These are phyloP conservation scores for Alternaria conjuncta DNA, from an alignment of 2,329 filamentous ascomycete genomes.

Conservation along the genomic window DNA sequence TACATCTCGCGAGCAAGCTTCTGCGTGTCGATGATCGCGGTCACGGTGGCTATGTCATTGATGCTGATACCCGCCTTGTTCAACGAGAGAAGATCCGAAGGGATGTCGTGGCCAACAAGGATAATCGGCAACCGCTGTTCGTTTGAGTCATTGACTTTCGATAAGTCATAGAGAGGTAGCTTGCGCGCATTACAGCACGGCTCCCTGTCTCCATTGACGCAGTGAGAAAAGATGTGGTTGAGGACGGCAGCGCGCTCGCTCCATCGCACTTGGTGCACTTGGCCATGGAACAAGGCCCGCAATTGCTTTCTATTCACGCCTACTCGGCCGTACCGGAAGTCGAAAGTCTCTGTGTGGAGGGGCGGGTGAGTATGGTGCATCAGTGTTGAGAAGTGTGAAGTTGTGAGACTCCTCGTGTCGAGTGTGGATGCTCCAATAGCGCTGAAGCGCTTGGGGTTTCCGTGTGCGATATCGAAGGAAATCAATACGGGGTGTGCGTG, in stretches of 20 bases:
- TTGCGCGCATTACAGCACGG: neutral
- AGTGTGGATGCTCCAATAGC: conserved; percentile 8
- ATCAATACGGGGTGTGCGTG: conserved; percentile 5
- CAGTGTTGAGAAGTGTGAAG: neutral
- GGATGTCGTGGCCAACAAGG: neutral
- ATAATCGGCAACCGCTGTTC: neutral
- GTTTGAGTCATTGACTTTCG: neutral
- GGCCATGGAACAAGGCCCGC: conserved; percentile 8
- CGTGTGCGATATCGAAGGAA: conserved; percentile 10
- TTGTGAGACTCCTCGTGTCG: conserved; percentile 9
- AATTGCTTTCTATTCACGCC: conserved; percentile 5
- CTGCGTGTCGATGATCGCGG: conserved; percentile 12
- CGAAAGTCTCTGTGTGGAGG: conserved; percentile 12
- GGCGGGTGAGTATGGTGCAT: neutral
- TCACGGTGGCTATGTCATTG: neutral
- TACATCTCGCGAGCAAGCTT: conserved; percentile 11
- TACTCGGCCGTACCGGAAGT: conserved; percentile 7
- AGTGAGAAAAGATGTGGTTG: conserved; percentile 9
- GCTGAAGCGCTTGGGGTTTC: conserved; percentile 9
- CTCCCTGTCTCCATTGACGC: neutral
- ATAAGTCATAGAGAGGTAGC: neutral
- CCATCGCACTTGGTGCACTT: conserved; percentile 1
- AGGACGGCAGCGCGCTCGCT: conserved; percentile 5
- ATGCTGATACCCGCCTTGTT: neutral
- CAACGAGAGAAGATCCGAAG: neutral